These are phyloP conservation scores for Rhizopus sp. DNA, from an alignment of 371 early-diverging fungal species.

Conservation along the genomic window DNA sequence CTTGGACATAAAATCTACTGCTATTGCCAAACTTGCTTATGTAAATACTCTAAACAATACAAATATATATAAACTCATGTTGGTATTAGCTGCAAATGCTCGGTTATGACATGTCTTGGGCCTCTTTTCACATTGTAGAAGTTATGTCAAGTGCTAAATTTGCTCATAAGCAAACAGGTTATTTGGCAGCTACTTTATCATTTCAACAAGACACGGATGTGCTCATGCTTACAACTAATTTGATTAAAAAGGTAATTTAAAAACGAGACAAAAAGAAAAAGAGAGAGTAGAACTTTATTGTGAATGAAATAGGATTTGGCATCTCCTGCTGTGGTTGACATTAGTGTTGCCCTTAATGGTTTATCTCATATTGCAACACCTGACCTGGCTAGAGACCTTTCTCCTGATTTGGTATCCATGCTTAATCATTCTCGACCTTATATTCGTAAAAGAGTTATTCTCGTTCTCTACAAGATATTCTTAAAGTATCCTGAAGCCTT, in stretches of 20 bases:
- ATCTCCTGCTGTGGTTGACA: constrained; percentile 77
- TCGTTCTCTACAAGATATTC: constrained; percentile 88
- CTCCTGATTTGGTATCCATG: constrained; percentile 84
- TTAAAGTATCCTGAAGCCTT: constrained; percentile 89
- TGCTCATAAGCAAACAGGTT: constrained; percentile 86
- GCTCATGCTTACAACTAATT: constrained; percentile 93
- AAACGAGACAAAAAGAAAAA: neutral
- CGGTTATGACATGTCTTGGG: constrained; percentile 97
- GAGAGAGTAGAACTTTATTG: neutral
- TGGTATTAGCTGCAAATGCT: constrained; percentile 86
- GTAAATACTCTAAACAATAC: constrained; percentile 38
- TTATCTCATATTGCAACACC: constrained; percentile 90
- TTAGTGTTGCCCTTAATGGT: constrained; percentile 89
- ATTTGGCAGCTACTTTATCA: constrained; percentile 87
- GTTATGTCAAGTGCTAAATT: constrained; percentile 93
- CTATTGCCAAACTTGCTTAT: constrained; percentile 88
- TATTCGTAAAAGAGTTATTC: constrained; percentile 88
- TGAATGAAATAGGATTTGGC: constrained; percentile 72
- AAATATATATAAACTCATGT: neutral
- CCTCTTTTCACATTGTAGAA: constrained; percentile 95
- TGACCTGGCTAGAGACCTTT: constrained; percentile 89
- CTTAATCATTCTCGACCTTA: constrained; percentile 90
- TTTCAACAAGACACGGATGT: constrained; percentile 95
- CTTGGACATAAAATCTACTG: constrained; percentile 80
- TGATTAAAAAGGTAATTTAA: constrained; percentile 84